Percentiles rank a stretch among this genome's conserved stretches.
Evolutionary conservation across 352 stramenopile genomes (phyloP).

Genomic region (Phytophthora colocasiae): DNA sequence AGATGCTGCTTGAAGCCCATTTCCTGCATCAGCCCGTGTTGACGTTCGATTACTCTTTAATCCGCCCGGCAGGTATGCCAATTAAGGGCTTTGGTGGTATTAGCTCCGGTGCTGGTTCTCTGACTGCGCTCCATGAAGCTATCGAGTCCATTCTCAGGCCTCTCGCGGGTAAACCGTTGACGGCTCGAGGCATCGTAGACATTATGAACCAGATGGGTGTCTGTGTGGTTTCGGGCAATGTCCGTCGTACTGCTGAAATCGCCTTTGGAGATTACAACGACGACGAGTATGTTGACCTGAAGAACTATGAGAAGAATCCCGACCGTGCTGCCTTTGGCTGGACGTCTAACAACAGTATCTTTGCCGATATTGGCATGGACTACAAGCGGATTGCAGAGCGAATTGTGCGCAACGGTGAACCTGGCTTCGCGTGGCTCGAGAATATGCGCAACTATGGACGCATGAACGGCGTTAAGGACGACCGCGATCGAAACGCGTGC

Average conservation of each 20-base stretch:
- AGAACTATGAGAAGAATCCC: constrained; percentile 92
- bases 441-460: constrained; percentile 93
- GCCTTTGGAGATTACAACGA: constrained; percentile 91
- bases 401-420: constrained; percentile 91
- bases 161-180: constrained; percentile 60
- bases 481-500: constrained; percentile 80
- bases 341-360: constrained; percentile 96
- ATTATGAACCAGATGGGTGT: constrained; percentile 93
- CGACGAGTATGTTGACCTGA: constrained; percentile 91
- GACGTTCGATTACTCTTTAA: constrained; percentile 85
- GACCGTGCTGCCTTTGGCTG: constrained; percentile 89
- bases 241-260: constrained; percentile 94
- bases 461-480: constrained; percentile 88
- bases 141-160: constrained; percentile 66
- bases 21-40: constrained; percentile 56
- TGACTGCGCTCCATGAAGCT: constrained; percentile 76
- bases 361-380: constrained; percentile 93
- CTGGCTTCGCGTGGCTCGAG: constrained; percentile 94
- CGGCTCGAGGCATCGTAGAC: constrained; percentile 88
- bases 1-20: constrained; percentile 85
- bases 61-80: constrained; percentile 82
- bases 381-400: constrained; percentile 89
- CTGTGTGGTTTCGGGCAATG: constrained; percentile 94
- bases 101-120: constrained; percentile 80
- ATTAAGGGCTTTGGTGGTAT: constrained; percentile 93